Evolutionary conservation across 768 basidiomycete species (phyloP).

Genomic region (Tulasnella sp.): DNA sequence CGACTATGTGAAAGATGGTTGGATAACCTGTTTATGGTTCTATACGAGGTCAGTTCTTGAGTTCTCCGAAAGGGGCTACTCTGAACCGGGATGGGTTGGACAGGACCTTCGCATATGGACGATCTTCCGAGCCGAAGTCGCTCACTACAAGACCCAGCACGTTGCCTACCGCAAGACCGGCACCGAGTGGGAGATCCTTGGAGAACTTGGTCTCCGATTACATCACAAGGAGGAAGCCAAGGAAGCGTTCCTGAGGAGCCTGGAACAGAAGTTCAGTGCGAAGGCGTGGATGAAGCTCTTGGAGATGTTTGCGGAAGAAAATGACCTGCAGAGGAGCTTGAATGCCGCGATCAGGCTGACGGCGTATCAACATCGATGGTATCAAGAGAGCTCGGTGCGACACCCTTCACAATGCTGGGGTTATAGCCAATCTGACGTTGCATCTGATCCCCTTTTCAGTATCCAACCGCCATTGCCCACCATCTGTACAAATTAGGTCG

Average conservation of each 20-base stretch:
- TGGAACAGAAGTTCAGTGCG: constrained; percentile 76
- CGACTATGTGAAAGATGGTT: constrained; percentile 95
- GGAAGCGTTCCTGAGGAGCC: constrained; percentile 91
- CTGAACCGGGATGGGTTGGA: not conserved
- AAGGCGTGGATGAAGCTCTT: constrained; percentile 92
- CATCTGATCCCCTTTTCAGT: too few species aligned
- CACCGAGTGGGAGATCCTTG: constrained; percentile 95
- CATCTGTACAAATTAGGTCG: constrained; percentile 89
- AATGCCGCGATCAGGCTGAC: constrained; percentile 89
- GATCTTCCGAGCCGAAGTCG: constrained; percentile 96
- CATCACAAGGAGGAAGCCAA: constrained; percentile 98
- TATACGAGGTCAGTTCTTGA: constrained; percentile 71
- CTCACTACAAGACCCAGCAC: constrained; percentile 98
- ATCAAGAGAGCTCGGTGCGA: constrained; percentile 78
- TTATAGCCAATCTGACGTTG: too few species aligned
- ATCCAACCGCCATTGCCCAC: constrained; percentile 81
- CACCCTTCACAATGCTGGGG: too few species aligned
- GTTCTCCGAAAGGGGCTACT: not conserved
- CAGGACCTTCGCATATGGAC: constrained; percentile 97
- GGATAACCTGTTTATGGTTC: constrained; percentile 95
- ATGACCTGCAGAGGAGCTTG: constrained; percentile 80
- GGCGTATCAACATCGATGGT: constrained; percentile 66
- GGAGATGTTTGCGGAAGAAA: constrained; percentile 95
- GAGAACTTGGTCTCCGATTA: constrained; percentile 83
- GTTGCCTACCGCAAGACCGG: constrained; percentile 97